Conservation (phyloP, 768 basidiomycete species). For the Leucosporidium scottii region DNA sequence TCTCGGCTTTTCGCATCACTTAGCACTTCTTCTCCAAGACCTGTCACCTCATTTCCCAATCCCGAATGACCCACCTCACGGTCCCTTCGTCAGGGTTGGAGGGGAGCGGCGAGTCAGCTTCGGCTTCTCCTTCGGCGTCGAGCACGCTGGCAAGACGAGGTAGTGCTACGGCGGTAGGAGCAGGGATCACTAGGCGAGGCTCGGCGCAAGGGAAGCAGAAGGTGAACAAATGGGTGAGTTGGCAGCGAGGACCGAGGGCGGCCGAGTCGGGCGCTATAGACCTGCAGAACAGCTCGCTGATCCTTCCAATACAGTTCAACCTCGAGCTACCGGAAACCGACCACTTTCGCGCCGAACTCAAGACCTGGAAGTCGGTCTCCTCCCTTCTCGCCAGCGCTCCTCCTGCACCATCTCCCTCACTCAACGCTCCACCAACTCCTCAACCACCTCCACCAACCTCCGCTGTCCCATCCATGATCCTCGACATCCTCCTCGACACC, state of each 20-base stretch:
- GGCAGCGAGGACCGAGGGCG: not conserved
- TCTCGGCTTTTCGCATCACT: not conserved
- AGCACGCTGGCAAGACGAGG: not conserved
- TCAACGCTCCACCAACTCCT: not conserved
- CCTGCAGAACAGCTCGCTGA: not conserved
- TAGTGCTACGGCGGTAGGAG: too few relatives aligned
- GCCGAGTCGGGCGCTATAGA: too few relatives aligned
- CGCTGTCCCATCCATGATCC: slow-evolving; percentile 23
- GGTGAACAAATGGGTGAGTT: slow-evolving; percentile 34
- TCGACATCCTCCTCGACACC: slow-evolving; percentile 35
- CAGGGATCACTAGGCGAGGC: not conserved
- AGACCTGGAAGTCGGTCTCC: slow-evolving; percentile 33
- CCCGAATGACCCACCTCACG: slow-evolving; percentile 23
- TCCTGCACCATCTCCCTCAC: not conserved
- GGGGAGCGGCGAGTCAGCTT: not conserved
- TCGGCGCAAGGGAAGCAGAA: not conserved
- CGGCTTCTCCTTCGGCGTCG: not conserved
- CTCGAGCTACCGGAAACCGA: slow-evolving; percentile 35
- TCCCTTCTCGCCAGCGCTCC: slow-evolving; percentile 7
- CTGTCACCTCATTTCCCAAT: slow-evolving; percentile 31
- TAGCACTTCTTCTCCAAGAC: slow-evolving; percentile 38
- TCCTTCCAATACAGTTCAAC: slow-evolving; percentile 32
- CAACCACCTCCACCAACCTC: not conserved
- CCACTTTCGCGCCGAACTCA: slow-evolving; percentile 31
- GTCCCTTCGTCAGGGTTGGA: not conserved